Conservation (phyloP, 805 yeast genomes). For the Teunomyces panamensis region DNA sequence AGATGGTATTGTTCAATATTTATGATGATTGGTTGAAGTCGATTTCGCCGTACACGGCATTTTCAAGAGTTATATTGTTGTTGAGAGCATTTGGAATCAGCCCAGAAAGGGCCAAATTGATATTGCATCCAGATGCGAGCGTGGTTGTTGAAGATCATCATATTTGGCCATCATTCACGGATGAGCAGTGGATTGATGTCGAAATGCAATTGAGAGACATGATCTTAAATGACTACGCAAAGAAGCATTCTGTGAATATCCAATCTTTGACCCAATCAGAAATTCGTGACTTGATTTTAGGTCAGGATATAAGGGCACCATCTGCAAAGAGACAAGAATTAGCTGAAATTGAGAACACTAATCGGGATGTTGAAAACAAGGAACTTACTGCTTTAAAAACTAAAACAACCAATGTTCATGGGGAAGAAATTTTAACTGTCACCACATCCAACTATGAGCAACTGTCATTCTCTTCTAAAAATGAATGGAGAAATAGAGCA, state of each 20-base stretch:
- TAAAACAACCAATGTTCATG: conserved; percentile 85
- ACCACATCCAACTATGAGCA: conserved; percentile 90
- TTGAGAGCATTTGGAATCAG: conserved; percentile 78
- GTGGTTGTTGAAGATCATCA: conserved; percentile 73
- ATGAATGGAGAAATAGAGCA: conserved; percentile 90
- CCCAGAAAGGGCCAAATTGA: conserved; percentile 70
- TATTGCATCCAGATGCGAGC: conserved; percentile 71
- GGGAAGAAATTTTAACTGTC: conserved; percentile 92
- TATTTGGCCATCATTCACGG: conserved; percentile 87
- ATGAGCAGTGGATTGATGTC: conserved; percentile 89
- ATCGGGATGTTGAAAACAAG: conserved; percentile 40
- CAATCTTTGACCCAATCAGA: conserved; percentile 89
- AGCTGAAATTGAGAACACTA: conserved; percentile 61
- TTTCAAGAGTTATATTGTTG: conserved; percentile 80
- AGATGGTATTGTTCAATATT: conserved; percentile 84
- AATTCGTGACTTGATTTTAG: conserved; percentile 88
- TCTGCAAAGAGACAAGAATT: conserved; percentile 82
- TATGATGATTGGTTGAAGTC: conserved; percentile 92
- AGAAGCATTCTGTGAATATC: conserved; percentile 80
- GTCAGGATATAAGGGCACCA: conserved; percentile 91
- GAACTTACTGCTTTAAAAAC: conserved; percentile 77
- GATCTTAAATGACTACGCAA: conserved; percentile 80
- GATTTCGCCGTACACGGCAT: conserved; percentile 88
- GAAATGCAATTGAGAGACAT: conserved; percentile 87
- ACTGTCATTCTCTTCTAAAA: conserved; percentile 72